Percentiles rank a stretch among this genome's conserved stretches.
Conservation (phyloP, 2,329 filamentous ascomycete species). For the Alternaria panax region DNA sequence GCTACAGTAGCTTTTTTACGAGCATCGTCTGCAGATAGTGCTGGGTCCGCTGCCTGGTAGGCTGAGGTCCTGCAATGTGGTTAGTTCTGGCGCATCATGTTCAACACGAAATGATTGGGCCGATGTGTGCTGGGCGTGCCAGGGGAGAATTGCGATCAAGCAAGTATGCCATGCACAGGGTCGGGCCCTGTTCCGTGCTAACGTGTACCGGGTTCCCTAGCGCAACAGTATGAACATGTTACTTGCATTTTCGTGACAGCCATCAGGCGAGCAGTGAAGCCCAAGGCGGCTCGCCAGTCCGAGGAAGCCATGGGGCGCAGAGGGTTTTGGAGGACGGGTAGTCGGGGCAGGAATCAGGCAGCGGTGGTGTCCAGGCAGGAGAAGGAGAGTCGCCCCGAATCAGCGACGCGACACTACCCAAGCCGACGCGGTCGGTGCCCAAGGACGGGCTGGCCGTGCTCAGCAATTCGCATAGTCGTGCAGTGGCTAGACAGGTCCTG, state of each 20-base stretch:
- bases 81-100: conserved; percentile 11
- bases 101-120: not conserved
- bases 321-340: not conserved
- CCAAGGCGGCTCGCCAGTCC: conserved; percentile 53
- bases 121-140: not conserved
- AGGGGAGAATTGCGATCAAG: conserved; percentile 3
- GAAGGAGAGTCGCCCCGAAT: conserved; percentile 11
- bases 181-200: conserved; percentile 3
- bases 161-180: conserved; percentile 2
- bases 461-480: not conserved
- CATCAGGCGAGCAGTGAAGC: conserved; percentile 56
- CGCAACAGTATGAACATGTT: conserved; percentile 20
- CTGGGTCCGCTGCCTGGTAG: conserved; percentile 56
- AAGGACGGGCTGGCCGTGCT: not conserved
- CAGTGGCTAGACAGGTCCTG: not conserved
- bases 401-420: conserved; percentile 12
- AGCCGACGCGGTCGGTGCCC: conserved; percentile 10
- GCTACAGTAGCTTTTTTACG: conserved; percentile 67
- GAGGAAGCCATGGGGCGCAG: conserved; percentile 29
- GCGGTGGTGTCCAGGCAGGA: conserved; percentile 8
- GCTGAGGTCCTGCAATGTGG: conserved; percentile 54
- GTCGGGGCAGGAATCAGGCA: conserved; percentile 1
- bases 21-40: conserved; percentile 57
- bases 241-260: conserved; percentile 60
- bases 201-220: conserved; percentile 8